Conservation (phyloP, 495 filamentous ascomycete species). For the Staphylotrichum longicolle region DNA sequence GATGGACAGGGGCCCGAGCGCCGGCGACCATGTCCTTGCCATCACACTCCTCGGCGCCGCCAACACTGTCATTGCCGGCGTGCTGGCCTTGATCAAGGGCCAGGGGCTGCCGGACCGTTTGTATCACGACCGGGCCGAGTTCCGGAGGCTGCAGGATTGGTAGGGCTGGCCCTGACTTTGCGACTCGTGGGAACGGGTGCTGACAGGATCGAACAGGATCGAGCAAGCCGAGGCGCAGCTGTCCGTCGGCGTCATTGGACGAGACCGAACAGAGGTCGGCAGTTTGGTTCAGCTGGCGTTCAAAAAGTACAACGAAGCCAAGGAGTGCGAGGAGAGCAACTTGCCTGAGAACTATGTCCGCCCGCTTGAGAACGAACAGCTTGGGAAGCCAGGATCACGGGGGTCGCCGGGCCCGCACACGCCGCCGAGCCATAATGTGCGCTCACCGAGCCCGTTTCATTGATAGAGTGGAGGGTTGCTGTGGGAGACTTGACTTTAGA, state of each 20-base stretch:
- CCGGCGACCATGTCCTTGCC: conserved; percentile 35
- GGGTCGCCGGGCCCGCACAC: background rate
- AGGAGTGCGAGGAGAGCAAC: conserved; percentile 44
- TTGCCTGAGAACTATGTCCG: conserved; percentile 42
- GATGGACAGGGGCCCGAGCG: conserved; percentile 35
- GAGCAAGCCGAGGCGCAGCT: conserved; percentile 39
- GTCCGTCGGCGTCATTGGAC: conserved; percentile 43
- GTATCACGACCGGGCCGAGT: conserved; percentile 43
- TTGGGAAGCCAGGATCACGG: background rate
- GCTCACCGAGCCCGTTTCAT: background rate
- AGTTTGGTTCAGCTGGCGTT: conserved; percentile 46
- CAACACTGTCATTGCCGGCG: conserved; percentile 51
- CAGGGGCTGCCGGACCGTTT: conserved; percentile 44
- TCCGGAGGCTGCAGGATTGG: conserved; percentile 40
- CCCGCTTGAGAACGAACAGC: background rate
- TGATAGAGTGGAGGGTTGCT: no score
- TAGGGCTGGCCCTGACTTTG: background rate
- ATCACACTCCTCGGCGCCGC: conserved; percentile 49
- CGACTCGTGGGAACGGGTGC: no score
- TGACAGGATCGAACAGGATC: conserved; percentile 21
- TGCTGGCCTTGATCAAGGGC: conserved; percentile 48
- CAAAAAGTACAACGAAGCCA: conserved; percentile 46
- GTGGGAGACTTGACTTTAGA: no score
- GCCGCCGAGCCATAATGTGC: background rate
- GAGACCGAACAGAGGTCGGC: conserved; percentile 44